phyloP scores from a whole-genome alignment of 306 rosid genomes.

The Lagenaria siceraria region DNA sequence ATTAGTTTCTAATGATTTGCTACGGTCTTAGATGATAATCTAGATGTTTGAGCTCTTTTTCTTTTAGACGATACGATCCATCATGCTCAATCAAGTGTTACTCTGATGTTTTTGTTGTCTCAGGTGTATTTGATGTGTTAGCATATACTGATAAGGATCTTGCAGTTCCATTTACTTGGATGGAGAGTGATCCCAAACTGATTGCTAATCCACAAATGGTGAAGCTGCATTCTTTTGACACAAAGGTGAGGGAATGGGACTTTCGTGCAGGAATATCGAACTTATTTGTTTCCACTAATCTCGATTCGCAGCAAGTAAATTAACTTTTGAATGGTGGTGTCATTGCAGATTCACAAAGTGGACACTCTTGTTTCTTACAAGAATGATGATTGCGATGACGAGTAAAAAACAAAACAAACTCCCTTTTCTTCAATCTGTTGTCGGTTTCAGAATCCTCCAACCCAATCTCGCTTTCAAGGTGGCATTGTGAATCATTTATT shows the following conservation, averaged over 20 bases:
- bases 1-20: neutral
- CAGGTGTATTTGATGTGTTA: slow-evolving; percentile 91
- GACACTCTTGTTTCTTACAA: slow-evolving; percentile 93
- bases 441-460: neutral
- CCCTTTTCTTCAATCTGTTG: neutral
- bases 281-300: neutral
- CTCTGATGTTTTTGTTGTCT: neutral
- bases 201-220: slow-evolving; percentile 96
- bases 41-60: neutral
- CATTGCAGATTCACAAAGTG: slow-evolving; percentile 79
- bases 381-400: slow-evolving; percentile 83
- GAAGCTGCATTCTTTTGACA: slow-evolving; percentile 94
- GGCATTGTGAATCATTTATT: slow-evolving; percentile 49
- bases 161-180: slow-evolving; percentile 94
- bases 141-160: slow-evolving; percentile 96
- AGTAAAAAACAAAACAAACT: slow-evolving; percentile 11
- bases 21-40: neutral
- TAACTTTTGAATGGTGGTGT: neutral
- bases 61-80: neutral
- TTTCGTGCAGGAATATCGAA: neutral
- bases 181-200: slow-evolving; percentile 95
- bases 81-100: neutral
- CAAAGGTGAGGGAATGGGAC: slow-evolving; percentile 43
- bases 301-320: neutral
- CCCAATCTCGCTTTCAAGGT: neutral